Evolutionary conservation across 2,329 filamentous ascomycete genomes (phyloP).

Genomic region (Graphilbum fragrans): DNA sequence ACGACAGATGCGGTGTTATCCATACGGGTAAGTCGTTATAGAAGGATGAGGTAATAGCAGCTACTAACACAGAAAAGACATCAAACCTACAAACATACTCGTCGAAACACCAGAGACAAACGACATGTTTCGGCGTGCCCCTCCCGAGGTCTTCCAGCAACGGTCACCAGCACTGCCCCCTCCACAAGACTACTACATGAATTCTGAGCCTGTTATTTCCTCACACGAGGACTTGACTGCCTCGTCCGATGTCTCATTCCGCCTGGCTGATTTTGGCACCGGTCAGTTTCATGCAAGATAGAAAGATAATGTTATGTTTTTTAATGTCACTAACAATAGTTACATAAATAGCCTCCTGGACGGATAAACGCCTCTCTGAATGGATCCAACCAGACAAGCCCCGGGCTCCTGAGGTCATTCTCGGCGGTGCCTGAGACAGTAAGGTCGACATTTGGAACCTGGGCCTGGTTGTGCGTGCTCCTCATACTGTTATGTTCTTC

Average conservation of each 20-base stretch:
- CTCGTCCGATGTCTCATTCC: not conserved
- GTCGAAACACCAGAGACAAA: constrained; percentile 1
- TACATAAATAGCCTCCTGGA: not conserved
- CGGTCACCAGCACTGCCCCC: not conserved
- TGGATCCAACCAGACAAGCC: constrained; percentile 5
- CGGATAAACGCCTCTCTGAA: not conserved
- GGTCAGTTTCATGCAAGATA: not conserved
- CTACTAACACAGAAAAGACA: not conserved
- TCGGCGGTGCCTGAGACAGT: not conserved
- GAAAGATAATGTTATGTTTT: no score
- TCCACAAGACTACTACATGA: constrained; percentile 2
- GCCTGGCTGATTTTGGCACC: constrained; percentile 2
- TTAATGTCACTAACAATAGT: not conserved
- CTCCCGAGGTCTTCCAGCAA: not conserved
- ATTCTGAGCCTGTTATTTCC: not conserved
- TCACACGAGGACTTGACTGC: not conserved
- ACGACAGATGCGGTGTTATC: constrained; percentile 2
- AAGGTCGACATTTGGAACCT: constrained; percentile 4
- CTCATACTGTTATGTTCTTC: no score
- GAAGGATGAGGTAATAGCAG: not conserved
- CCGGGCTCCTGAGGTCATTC: constrained; percentile 2
- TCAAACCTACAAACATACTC: constrained; percentile 4
- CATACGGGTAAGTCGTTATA: not conserved
- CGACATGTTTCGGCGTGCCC: not conserved
- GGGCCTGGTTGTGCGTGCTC: not conserved